phyloP scores from a whole-genome alignment of 2,329 filamentous ascomycete genomes.

The Colletotrichum lini region DNA sequence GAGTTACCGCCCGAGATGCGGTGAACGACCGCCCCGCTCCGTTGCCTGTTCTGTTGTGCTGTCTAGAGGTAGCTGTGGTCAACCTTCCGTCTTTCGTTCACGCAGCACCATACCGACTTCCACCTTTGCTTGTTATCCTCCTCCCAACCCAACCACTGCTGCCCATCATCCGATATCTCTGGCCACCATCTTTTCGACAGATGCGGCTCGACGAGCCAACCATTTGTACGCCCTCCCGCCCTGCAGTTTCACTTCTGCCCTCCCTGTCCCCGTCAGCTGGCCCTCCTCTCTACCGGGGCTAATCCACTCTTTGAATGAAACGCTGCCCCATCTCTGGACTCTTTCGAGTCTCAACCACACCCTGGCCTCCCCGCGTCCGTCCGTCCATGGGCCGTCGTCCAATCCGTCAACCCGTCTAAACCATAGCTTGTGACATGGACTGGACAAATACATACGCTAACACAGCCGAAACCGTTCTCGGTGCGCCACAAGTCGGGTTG shows the following conservation, averaged over 20 bases:
- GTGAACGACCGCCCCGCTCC: constrained; percentile 38
- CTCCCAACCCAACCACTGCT: constrained; percentile 9
- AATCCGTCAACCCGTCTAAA: constrained; percentile 26
- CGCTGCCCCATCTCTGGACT: constrained; percentile 26
- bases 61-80: background rate
- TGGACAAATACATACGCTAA: background rate
- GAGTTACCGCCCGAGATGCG: constrained; percentile 38
- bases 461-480: background rate
- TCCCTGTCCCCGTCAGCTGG: constrained; percentile 33
- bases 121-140: constrained; percentile 7
- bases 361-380: constrained; percentile 20
- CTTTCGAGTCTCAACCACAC: constrained; percentile 22
- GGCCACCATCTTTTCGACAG: constrained; percentile 26
- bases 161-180: constrained; percentile 31
- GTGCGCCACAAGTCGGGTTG: constrained; percentile 4
- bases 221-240: constrained; percentile 26
- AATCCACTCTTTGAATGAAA: constrained; percentile 38
- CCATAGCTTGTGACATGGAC: constrained; percentile 17
- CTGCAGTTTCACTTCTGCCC: constrained; percentile 35
- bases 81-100: constrained; percentile 2
- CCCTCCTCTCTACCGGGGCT: constrained; percentile 24
- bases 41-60: background rate
- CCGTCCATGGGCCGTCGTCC: constrained; percentile 22
- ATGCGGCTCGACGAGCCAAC: constrained; percentile 29
- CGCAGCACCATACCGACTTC: constrained; percentile 16